phyloP scores from a whole-genome alignment of 495 filamentous ascomycete species.

The Podospora comata region DNA sequence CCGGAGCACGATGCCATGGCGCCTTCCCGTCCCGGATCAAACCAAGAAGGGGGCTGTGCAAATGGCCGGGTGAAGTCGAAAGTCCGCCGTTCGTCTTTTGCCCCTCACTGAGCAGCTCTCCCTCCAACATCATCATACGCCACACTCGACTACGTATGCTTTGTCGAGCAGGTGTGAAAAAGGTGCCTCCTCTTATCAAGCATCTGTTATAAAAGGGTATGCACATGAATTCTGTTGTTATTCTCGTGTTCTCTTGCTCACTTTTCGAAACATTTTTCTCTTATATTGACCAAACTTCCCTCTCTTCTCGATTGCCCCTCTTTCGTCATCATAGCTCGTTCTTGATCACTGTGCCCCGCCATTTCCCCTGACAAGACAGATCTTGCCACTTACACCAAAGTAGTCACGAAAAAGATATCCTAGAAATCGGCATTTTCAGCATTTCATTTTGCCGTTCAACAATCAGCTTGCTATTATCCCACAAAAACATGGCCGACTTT shows the following conservation, averaged over 20 bases:
- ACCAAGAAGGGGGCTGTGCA: constrained; percentile 11
- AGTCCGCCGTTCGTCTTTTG: background rate
- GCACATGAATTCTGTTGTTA: background rate
- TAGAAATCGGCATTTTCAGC: background rate
- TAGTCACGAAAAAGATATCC: background rate
- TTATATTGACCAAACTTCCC: background rate
- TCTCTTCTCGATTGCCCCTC: background rate
- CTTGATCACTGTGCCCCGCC: background rate
- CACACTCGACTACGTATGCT: constrained; percentile 4
- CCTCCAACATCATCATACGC: background rate
- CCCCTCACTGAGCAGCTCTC: constrained; percentile 2
- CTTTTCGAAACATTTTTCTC: background rate
- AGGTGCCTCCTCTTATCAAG: background rate
- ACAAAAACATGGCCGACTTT: constrained; percentile 55
- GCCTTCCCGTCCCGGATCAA: background rate
- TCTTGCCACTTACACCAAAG: background rate
- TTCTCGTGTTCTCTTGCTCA: background rate
- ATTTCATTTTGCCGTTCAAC: too few species aligned
- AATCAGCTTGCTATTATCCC: background rate
- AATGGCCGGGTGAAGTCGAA: constrained; percentile 1
- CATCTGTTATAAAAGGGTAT: background rate
- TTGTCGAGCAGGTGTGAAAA: background rate
- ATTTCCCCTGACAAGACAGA: background rate
- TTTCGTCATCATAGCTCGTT: background rate
- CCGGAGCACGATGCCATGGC: background rate